A percentile compares a stretch with the other conserved stretches of the same genome.
Evolutionary conservation across 331 rosid species (phyloP).

Genomic region (Quercus lobata): DNA sequence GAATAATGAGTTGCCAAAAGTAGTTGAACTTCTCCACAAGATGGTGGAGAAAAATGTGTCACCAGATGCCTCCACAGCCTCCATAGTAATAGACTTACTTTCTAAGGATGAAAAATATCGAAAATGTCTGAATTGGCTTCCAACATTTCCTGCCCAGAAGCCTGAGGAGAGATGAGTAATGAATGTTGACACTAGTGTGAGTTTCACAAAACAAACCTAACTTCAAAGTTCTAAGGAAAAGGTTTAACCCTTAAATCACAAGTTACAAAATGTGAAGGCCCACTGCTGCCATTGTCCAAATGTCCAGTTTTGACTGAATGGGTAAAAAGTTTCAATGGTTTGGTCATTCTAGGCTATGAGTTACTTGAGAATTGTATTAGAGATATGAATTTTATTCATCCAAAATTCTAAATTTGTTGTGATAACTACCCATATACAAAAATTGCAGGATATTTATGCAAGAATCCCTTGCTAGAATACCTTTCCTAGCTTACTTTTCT

Average conservation of each 20-base stretch:
- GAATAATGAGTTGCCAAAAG: constrained; percentile 26
- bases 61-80: constrained; percentile 23
- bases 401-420: neutral
- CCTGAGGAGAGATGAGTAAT: neutral
- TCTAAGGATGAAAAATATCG: constrained; percentile 23
- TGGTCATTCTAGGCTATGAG: neutral
- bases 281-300: neutral
- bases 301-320: neutral
- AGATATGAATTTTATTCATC: neutral
- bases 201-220: neutral
- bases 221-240: neutral
- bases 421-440: neutral
- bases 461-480: neutral
- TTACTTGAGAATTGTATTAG: neutral
- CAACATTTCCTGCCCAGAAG: constrained; percentile 27
- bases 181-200: neutral
- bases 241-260: neutral
- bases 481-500: neutral
- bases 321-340: neutral
- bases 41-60: constrained; percentile 27
- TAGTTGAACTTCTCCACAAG: constrained; percentile 39
- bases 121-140: constrained; percentile 37
- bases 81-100: constrained; percentile 29
- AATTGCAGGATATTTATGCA: neutral
- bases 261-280: constrained; percentile 5